Conservation (phyloP, 768 basidiomycete species). For the Tricholoma saponaceum region DNA sequence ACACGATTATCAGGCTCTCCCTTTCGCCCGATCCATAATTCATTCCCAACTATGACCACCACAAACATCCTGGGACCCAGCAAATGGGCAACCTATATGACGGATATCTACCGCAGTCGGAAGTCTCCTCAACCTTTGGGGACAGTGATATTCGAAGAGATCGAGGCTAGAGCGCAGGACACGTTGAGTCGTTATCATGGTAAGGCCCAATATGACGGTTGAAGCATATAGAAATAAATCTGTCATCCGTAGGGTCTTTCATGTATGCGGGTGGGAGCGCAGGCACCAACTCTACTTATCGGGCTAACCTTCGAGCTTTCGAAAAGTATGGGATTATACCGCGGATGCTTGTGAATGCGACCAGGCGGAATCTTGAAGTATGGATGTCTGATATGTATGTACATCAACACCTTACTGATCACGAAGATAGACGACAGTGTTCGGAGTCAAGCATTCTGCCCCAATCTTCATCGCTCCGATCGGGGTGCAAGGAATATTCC, state of each 20-base stretch:
- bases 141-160: constrained; percentile 56
- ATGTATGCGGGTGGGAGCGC: constrained; percentile 77
- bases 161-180: constrained; percentile 65
- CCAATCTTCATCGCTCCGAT: constrained; percentile 72
- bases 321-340: constrained; percentile 74
- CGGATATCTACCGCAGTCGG: constrained; percentile 34
- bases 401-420: neutral
- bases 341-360: constrained; percentile 66
- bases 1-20: neutral
- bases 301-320: constrained; percentile 60
- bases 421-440: constrained; percentile 54
- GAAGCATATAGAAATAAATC: neutral
- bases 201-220: constrained; percentile 14
- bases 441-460: constrained; percentile 57
- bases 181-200: constrained; percentile 54
- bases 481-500: constrained; percentile 75
- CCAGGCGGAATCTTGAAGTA: constrained; percentile 57
- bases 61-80: neutral
- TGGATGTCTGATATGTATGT: constrained; percentile 3
- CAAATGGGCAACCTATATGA: constrained; percentile 40
- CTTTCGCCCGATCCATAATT: neutral
- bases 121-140: constrained; percentile 45
- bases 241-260: constrained; percentile 46
- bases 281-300: constrained; percentile 64
- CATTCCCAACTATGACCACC: neutral